Evolutionary conservation across 495 filamentous ascomycete genomes (phyloP), one percentile per base, ranked within the genome.

Genomic region (Aspergillus sparsus): DNA sequence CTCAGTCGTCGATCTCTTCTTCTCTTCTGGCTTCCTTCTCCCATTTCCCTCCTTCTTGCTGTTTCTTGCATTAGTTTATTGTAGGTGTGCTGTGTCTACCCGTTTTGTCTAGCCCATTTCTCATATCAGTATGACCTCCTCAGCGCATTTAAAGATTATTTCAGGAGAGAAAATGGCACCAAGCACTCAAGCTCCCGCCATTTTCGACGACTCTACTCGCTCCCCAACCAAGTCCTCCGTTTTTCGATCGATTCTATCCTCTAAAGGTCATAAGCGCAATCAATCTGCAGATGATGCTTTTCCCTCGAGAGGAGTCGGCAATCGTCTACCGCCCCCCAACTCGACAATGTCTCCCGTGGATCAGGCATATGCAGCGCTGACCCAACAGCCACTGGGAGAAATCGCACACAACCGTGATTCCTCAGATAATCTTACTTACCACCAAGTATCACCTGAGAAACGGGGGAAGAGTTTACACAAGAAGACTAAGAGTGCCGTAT

Each of bases 401-500:
- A 76, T 76, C 13, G 68, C 65, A 6, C 74, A 71, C 33, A 80
- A 80, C 58, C 71, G 72, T 18, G 77, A 76, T 58, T 57, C 64
- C 10, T 49, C 67, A 9, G 71, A 73, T 47, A 44, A 62, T 67
- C 42, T 55, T 54, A 51, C 55, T 66, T 34, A 56, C 53, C 36
- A 51, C 57, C 55, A 68, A 9, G 46, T 66, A 57, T 60, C 63
- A 7, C 66, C 58, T 10, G 70, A 51, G 47, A 74, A 71, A 59
- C 63, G 63, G 41, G 62, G 62, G 49, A 79, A 73, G 61, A 56
- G 70, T 37, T 51, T 83, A 44, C 77, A 84, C 62, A 91, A 89
- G 76, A 87, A 83, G 62, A 84, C 82, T 0, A 84, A 88, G 63
- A 87, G 86, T 59, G 82, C 84, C 16, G 80, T 89, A 0, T 89